Evolutionary conservation across 371 early-diverging fungal species (phyloP).

Genomic region (Mortierella sp.): DNA sequence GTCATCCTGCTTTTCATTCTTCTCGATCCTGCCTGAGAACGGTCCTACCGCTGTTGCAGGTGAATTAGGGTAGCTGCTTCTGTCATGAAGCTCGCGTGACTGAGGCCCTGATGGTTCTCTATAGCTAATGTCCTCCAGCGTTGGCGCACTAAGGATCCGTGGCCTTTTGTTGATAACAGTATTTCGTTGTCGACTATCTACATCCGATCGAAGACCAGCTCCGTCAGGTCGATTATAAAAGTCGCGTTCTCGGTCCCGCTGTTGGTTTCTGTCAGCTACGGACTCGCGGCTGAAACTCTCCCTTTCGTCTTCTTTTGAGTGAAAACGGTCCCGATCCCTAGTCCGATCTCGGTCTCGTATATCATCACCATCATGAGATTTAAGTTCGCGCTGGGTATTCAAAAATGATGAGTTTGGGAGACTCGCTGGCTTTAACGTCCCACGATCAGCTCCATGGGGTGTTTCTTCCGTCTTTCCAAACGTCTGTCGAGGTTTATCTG

Average conservation of each 20-base stretch:
- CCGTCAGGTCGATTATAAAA: slow-evolving; percentile 18
- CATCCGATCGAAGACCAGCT: slow-evolving; percentile 24
- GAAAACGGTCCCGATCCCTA: slow-evolving; percentile 52
- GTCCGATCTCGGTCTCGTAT: slow-evolving; percentile 52
- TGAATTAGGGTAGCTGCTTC: slow-evolving; percentile 13
- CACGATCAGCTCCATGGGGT: slow-evolving; percentile 3
- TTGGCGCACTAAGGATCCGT: slow-evolving; percentile 26
- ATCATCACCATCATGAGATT: slow-evolving; percentile 5
- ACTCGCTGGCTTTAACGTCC: neutral
- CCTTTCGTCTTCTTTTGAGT: slow-evolving; percentile 57
- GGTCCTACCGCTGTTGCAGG: neutral
- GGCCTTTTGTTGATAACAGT: slow-evolving; percentile 11
- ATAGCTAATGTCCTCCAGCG: slow-evolving; percentile 10
- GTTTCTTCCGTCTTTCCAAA: slow-evolving; percentile 15
- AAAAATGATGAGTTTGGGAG: neutral
- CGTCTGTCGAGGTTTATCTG: slow-evolving; percentile 44
- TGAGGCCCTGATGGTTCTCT: slow-evolving; percentile 9
- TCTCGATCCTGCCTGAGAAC: neutral
- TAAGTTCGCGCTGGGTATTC: slow-evolving; percentile 6
- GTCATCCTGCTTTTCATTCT: neutral
- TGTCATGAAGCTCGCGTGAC: slow-evolving; percentile 7
- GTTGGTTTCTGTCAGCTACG: slow-evolving; percentile 57
- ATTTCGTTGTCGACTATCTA: slow-evolving; percentile 5
- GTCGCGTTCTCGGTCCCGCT: slow-evolving; percentile 33
- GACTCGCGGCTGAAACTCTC: slow-evolving; percentile 57